Conservation (phyloP, 371 early-diverging fungal genomes). For the Mucor saturninus region DNA sequence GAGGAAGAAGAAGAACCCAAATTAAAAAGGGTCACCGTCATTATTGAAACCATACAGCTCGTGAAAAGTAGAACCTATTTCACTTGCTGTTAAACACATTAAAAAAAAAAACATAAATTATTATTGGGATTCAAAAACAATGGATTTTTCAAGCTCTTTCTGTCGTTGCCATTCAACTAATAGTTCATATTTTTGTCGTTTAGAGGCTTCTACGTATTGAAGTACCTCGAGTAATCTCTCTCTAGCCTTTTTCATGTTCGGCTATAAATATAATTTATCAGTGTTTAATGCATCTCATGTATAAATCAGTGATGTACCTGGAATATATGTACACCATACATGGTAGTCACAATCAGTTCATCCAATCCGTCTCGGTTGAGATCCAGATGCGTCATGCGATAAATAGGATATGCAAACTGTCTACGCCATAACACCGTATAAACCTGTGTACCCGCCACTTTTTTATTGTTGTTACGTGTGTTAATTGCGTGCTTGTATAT, state of each 20-base stretch:
- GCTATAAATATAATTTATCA: conserved; percentile 24
- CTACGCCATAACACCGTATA: conserved; percentile 71
- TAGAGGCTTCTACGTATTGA: conserved; percentile 47
- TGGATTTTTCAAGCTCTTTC: conserved; percentile 49
- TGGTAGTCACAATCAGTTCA: conserved; percentile 72
- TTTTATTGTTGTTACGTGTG: background rate
- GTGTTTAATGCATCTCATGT: background rate
- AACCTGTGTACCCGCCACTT: conserved; percentile 48
- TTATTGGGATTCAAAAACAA: conserved; percentile 43
- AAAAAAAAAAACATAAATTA: background rate
- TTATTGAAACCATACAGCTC: conserved; percentile 37
- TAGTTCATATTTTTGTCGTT: conserved; percentile 46
- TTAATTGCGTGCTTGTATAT: too few species aligned
- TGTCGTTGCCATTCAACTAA: conserved; percentile 43
- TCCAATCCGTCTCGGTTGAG: conserved; percentile 74
- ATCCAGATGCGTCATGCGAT: conserved; percentile 69
- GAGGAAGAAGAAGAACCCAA: conserved; percentile 2
- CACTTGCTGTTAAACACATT: conserved; percentile 30
- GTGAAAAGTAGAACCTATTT: conserved; percentile 41
- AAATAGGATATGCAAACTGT: conserved; percentile 74
- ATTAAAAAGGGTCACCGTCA: conserved; percentile 29
- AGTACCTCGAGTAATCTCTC: conserved; percentile 44
- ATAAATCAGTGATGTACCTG: conserved; percentile 45
- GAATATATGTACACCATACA: conserved; percentile 74
- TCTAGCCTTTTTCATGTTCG: conserved; percentile 53